Evolutionary conservation across 2,329 filamentous ascomycete genomes (phyloP).

Genomic region (Graphium sp.): DNA sequence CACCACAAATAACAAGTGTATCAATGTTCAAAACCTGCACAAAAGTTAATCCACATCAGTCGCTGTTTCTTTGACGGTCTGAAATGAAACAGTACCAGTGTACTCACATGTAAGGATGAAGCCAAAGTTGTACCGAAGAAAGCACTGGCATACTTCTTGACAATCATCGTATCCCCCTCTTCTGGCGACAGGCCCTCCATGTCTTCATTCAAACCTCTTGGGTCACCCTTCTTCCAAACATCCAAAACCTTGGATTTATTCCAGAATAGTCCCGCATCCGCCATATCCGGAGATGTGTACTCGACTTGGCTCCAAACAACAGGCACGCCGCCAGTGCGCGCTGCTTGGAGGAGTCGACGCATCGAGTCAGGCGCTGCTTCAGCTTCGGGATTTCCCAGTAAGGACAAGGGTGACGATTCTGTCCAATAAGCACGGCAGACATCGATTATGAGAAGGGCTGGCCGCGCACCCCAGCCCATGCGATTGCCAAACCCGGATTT

Average conservation of each 20-base stretch:
- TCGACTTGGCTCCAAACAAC: conserved; percentile 25
- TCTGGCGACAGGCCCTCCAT: conserved; percentile 19
- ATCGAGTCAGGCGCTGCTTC: conserved; percentile 18
- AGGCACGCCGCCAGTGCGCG: conserved; percentile 17
- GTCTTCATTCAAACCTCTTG: conserved; percentile 18
- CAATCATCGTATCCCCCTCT: conserved; percentile 16
- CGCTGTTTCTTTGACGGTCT: too few species aligned
- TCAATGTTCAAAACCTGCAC: conserved; percentile 20
- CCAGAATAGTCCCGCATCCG: conserved; percentile 24
- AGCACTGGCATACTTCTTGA: conserved; percentile 24
- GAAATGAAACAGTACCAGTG: too few species aligned
- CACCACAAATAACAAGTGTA: conserved; percentile 26
- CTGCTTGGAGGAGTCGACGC: conserved; percentile 18
- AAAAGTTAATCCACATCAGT: too few species aligned
- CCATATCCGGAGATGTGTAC: conserved; percentile 23
- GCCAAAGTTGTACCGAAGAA: conserved; percentile 27
- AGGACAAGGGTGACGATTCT: conserved; percentile 20
- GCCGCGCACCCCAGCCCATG: conserved; percentile 23
- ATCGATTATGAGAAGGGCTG: conserved; percentile 25
- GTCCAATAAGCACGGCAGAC: conserved; percentile 28
- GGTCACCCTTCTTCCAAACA: conserved; percentile 21
- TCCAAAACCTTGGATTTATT: conserved; percentile 21
- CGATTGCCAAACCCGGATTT: conserved; percentile 19
- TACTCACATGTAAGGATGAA: too few species aligned
- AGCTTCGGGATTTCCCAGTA: conserved; percentile 17